Base-by-base conservation (phyloP, 108 stramenopile genomes). In the Cyclotella choctawhatcheeana region DNA sequence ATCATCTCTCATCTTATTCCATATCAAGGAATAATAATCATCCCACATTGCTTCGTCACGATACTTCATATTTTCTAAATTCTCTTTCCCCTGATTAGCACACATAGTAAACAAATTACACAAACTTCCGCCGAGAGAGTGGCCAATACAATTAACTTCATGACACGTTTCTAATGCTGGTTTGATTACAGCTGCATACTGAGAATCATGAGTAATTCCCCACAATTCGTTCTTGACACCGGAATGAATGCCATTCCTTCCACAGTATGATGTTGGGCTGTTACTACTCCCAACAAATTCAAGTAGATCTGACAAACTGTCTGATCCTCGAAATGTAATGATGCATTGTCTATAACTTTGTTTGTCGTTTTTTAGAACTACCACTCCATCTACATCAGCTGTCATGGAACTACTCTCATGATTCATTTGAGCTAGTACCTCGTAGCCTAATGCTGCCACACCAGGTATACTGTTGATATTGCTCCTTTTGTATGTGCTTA, bases 41-140 rank as follows among this genome's bases (percentile, higher is more conserved):
- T 64, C 63, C 63, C 63, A 64, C 45, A 30, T 27, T n/a, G 47
- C 8, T 7, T 27, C 17, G 17, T 64, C 63, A 26, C 29, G 16
- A 31, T 64, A 35, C 6, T 17, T n/a, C n/a, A n/a, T 21, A 27
- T 20, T 17, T 8, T 45, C 63, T 44, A 64, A 47, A 31, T 64
- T 35, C 45, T 48, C 63, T 17, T 35, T 24, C 7, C 70, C 70
- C 48, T 61, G 58, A 52, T 71, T 71, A 35, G 70, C 70, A 52
- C 70, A 71, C 70, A 71, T 71, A 22, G 60, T 53, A 40, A 71
- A 71, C 50, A 71, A 52, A 61, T 71, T 61, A 17, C 70, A 71
- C 30, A 71, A 26, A 13, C 55, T 27, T 4, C 70, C 70, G 10
- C 70, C 70, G 14, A 71, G 25, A 5, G 59, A 61, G 34, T 61